Base-by-base conservation (phyloP, 116 monocot genomes). In the Papilionanthe hybrid region DNA sequence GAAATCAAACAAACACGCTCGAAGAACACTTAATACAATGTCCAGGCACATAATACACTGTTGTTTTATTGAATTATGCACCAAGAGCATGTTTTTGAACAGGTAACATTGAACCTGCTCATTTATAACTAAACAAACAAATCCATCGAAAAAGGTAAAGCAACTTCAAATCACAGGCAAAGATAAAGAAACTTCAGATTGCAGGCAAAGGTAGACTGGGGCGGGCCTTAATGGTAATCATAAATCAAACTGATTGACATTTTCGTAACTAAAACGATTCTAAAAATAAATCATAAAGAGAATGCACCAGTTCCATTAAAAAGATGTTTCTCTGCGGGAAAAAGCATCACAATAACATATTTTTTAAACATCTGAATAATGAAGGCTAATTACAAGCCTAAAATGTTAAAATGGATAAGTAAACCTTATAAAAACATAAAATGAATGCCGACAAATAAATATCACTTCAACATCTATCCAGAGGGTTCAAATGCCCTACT, bases 331-430 rank as follows among this genome's bases (percentile, higher is more conserved):
- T 58, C 19, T 22, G 58, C 7, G 15, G n/a, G 11, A 0, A 65
- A 65, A 65, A 65, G 9, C 53, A 53, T 53, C 53, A 53, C 3
- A 53, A 17, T 53, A 53, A 65, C 65, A 0, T 27, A 65, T 28
- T 41, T 53, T 49, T 18, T 7, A 5, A 73, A 11, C 73, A 44
- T 44, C 44, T 44, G 8, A 22, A 73, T 73, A 18, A 22, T 73
- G 37, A 71, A 71, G 41, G 43, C 29, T 44, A 20, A 12, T 5
- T 37, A 7, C 44, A 73, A 73, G 73, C 42, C 20, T 23, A 75
- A 49, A 75, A 73, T 47, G 75, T 48, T 75, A 75, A 75, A n/a
- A 5, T 1, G 12, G 13, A n/a, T n/a, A 75, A 48, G 49, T n/a
- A 75, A 75, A 22, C 22, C 72, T 48, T 48, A 27, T 23, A 22